Evolutionary conservation across 1,284 basidiomycete genomes (phyloP).

Genomic region (Leucoagaricus sp.): DNA sequence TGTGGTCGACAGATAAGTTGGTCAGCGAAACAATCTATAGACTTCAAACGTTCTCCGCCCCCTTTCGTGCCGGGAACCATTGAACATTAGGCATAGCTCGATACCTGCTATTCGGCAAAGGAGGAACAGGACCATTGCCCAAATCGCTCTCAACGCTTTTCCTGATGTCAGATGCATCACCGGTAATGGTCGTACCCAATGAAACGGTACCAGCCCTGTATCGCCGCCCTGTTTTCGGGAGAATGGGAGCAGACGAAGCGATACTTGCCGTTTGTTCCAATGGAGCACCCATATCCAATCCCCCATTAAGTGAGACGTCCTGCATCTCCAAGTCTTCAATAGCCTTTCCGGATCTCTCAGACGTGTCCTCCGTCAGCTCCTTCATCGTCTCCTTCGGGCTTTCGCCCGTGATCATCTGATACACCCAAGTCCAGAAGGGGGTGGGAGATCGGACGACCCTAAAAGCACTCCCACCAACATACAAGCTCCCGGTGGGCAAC

Average conservation of each 20-base stretch:
- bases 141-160: background rate
- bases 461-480: slow-evolving; percentile 4
- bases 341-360: background rate
- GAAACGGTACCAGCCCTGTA: background rate
- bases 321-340: background rate
- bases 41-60: background rate
- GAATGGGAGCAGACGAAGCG: background rate
- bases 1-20: no score
- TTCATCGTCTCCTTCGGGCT: background rate
- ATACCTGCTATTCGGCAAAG: background rate
- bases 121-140: background rate
- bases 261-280: background rate
- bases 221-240: background rate
- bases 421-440: background rate
- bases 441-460: background rate
- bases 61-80: background rate
- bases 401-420: background rate
- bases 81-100: background rate
- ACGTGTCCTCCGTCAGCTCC: no score
- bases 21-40: no score
- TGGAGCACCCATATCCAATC: background rate
- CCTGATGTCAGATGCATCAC: background rate
- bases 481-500: background rate
- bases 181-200: background rate
- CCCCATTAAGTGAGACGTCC: background rate